A percentile compares a stretch with the other conserved stretches of the same genome.
Conservation (phyloP, 805 yeast species). For the Ogataea parapolymorpha region DNA sequence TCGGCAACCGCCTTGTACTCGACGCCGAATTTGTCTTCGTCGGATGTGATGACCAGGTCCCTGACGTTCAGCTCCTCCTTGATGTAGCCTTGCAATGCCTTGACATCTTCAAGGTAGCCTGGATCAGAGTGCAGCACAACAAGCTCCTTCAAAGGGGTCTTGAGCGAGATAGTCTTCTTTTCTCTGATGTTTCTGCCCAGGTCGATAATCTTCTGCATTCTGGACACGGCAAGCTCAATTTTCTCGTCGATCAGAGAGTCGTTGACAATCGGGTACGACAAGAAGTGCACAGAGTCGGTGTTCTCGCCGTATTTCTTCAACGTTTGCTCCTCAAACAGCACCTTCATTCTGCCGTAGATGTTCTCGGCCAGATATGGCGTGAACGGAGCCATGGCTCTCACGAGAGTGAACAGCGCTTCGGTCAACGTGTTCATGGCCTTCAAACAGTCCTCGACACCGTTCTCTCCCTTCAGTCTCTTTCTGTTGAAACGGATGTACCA, state of each 20-base stretch:
- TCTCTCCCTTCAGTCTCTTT: conserved; percentile 95
- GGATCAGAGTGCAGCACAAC: conserved; percentile 81
- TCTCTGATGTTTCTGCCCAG: conserved; percentile 96
- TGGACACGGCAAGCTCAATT: conserved; percentile 82
- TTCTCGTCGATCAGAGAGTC: conserved; percentile 75
- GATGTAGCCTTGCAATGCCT: conserved; percentile 73
- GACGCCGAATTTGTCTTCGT: conserved; percentile 89
- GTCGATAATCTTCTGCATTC: conserved; percentile 97
- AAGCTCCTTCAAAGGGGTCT: conserved; percentile 88
- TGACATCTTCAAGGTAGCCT: conserved; percentile 71
- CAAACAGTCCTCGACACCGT: conserved; percentile 78
- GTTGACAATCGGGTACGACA: conserved; percentile 83
- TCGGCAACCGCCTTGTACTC: conserved; percentile 94
- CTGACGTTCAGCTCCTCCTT: conserved; percentile 91
- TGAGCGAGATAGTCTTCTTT: conserved; percentile 87
- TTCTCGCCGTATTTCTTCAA: conserved; percentile 53
- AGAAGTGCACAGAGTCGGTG: conserved; percentile 85
- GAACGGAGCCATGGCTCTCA: conserved; percentile 98
- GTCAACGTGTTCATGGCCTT: conserved; percentile 87
- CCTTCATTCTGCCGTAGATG: conserved; percentile 73
- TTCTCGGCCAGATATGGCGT: conserved; percentile 94
- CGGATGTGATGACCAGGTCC: conserved; percentile 80
- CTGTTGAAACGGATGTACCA: conserved; percentile 99
- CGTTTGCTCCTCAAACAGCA: conserved; percentile 56
- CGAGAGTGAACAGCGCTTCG: conserved; percentile 83